phyloP scores from a whole-genome alignment of 768 basidiomycete species.

The Chiua virens region DNA sequence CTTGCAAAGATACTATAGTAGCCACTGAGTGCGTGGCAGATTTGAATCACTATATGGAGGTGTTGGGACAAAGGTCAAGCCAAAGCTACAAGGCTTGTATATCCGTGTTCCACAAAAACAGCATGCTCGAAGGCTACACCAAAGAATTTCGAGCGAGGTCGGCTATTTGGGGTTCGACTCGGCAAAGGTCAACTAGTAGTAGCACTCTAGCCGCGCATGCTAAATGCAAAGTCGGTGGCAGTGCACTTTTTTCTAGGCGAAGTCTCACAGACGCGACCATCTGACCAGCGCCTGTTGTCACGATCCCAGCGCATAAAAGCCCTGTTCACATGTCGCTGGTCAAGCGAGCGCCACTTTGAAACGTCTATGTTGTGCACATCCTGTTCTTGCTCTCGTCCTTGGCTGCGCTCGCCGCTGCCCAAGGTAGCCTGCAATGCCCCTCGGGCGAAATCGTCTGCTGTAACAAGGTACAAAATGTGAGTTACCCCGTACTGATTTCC shows the following conservation, averaged over 20 bases:
- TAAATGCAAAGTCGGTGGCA: not conserved
- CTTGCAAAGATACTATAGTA: too few species aligned
- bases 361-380: not conserved
- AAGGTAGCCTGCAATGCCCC: slow-evolving; percentile 6
- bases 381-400: slow-evolving; percentile 7
- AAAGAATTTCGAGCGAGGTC: too few species aligned
- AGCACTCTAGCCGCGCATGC: too few species aligned
- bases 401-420: slow-evolving; percentile 1
- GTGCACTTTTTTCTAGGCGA: not conserved
- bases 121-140: too few species aligned
- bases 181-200: too few species aligned
- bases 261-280: not conserved
- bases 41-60: too few species aligned
- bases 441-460: slow-evolving; percentile 15
- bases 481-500: not conserved
- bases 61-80: too few species aligned
- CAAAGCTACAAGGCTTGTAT: too few species aligned
- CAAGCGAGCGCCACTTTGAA: not conserved
- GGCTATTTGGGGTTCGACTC: too few species aligned
- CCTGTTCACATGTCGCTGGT: not conserved
- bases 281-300: not conserved
- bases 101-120: too few species aligned
- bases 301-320: not conserved
- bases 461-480: slow-evolving; percentile 5
- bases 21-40: too few species aligned